Evolutionary conservation across 2,329 filamentous ascomycete species (phyloP).

Genomic region (Aureobasidium sp.): DNA sequence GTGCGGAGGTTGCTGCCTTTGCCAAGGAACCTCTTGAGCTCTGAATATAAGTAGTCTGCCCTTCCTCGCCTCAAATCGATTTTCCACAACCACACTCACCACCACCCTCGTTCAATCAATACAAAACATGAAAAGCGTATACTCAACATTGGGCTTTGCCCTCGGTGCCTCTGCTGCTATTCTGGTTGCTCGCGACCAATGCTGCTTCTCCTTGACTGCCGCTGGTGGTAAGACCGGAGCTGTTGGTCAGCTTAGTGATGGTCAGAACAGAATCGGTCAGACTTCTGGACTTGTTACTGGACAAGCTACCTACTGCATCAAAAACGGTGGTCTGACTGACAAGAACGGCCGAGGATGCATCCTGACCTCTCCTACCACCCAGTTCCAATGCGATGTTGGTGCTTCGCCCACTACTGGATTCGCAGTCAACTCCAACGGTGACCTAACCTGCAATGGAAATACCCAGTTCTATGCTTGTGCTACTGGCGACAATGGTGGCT

Average conservation of each 20-base stretch:
- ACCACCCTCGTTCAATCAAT: slow-evolving; percentile 6
- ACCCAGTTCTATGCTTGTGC: slow-evolving; percentile 53
- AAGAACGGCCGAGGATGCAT: slow-evolving; percentile 52
- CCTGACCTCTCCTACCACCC: slow-evolving; percentile 50
- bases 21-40: not conserved
- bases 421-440: slow-evolving; percentile 45
- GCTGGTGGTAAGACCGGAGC: slow-evolving; percentile 44
- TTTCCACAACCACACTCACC: not conserved
- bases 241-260: slow-evolving; percentile 53
- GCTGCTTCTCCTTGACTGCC: slow-evolving; percentile 47
- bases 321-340: slow-evolving; percentile 48
- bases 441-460: slow-evolving; percentile 46
- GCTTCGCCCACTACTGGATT: slow-evolving; percentile 43
- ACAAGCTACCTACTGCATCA: slow-evolving; percentile 42
- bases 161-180: slow-evolving; percentile 16
- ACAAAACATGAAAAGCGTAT: slow-evolving; percentile 16
- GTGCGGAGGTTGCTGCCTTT: not conserved
- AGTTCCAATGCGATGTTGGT: slow-evolving; percentile 54
- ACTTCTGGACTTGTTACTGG: slow-evolving; percentile 36
- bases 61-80: not conserved
- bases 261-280: slow-evolving; percentile 49
- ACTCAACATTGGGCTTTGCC: slow-evolving; percentile 17
- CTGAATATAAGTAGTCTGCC: not conserved
- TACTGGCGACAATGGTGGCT: slow-evolving; percentile 45
- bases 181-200: slow-evolving; percentile 14